Evolutionary conservation across 441 rosid genomes (phyloP).

Genomic region (Biscutella laevigata): DNA sequence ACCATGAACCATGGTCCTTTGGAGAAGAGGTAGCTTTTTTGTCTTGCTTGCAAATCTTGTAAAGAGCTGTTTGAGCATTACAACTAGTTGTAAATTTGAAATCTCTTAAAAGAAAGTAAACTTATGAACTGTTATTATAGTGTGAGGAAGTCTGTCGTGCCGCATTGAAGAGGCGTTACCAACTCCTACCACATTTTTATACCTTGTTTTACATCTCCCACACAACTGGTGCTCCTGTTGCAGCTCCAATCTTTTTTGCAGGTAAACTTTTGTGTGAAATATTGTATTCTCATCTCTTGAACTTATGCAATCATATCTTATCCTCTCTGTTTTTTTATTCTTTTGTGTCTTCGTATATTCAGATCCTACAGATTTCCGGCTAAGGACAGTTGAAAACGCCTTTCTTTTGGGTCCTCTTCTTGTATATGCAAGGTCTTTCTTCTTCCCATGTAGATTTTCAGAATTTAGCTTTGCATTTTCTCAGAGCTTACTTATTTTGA

Average conservation of each 20-base stretch:
- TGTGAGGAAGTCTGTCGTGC: constrained; percentile 93
- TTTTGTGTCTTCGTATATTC: constrained; percentile 29
- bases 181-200: constrained; percentile 74
- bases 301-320: constrained; percentile 14
- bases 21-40: constrained; percentile 85
- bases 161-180: constrained; percentile 89
- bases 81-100: not conserved
- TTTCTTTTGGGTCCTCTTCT: constrained; percentile 87
- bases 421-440: constrained; percentile 56
- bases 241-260: constrained; percentile 74
- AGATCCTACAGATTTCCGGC: constrained; percentile 66
- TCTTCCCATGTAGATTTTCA: not conserved
- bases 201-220: constrained; percentile 84
- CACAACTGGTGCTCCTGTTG: constrained; percentile 70
- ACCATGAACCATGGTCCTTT: constrained; percentile 97
- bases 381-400: constrained; percentile 66
- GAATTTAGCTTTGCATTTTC: not conserved
- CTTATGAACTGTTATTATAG: too few relatives aligned
- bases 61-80: too few relatives aligned
- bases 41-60: too few relatives aligned
- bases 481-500: not conserved
- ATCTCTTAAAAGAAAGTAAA: constrained; percentile 15
- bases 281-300: constrained; percentile 12
- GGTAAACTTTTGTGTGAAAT: constrained; percentile 36
- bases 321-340: too few relatives aligned